phyloP scores from a whole-genome alignment of 768 basidiomycete species.

The Naganishia friedmannii region DNA sequence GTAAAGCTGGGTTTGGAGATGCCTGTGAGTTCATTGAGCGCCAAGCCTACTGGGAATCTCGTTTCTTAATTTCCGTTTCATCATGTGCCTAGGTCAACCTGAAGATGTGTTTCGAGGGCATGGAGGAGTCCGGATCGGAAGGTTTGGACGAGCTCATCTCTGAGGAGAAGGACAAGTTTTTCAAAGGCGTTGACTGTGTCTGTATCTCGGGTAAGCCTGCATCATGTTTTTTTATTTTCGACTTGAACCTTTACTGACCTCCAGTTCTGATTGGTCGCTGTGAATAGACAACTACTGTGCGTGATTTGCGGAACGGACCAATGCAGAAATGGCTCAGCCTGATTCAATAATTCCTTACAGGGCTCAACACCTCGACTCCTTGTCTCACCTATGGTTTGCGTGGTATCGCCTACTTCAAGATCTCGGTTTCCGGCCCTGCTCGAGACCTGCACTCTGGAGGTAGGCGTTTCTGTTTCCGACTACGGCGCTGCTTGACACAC shows the following conservation, averaged over 20 bases:
- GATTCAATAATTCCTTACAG: constrained; percentile 46
- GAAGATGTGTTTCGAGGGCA: constrained; percentile 86
- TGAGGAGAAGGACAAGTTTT: constrained; percentile 72
- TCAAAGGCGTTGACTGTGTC: constrained; percentile 82
- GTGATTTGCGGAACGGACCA: background rate
- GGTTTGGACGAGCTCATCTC: constrained; percentile 83
- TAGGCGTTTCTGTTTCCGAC: constrained; percentile 56
- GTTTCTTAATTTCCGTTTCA: background rate
- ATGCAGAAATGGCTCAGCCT: background rate
- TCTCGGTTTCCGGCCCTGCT: constrained; percentile 75
- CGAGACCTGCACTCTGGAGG: constrained; percentile 83
- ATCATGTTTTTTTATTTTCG: background rate
- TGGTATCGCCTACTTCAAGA: constrained; percentile 80
- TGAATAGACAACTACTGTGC: constrained; percentile 34
- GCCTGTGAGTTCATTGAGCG: constrained; percentile 56
- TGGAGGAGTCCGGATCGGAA: constrained; percentile 92
- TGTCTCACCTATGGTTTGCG: constrained; percentile 77
- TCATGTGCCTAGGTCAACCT: constrained; percentile 61
- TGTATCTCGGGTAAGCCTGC: constrained; percentile 63
- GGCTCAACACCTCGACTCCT: constrained; percentile 59
- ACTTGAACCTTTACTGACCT: background rate
- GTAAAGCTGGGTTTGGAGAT: constrained; percentile 63
- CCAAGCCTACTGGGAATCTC: background rate
- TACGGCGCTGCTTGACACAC: background rate
- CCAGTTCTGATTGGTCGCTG: background rate